A percentile compares a stretch with the other conserved stretches of the same genome.
Conservation (phyloP, 2,329 filamentous ascomycete genomes). For the Verticillium longisporum region DNA sequence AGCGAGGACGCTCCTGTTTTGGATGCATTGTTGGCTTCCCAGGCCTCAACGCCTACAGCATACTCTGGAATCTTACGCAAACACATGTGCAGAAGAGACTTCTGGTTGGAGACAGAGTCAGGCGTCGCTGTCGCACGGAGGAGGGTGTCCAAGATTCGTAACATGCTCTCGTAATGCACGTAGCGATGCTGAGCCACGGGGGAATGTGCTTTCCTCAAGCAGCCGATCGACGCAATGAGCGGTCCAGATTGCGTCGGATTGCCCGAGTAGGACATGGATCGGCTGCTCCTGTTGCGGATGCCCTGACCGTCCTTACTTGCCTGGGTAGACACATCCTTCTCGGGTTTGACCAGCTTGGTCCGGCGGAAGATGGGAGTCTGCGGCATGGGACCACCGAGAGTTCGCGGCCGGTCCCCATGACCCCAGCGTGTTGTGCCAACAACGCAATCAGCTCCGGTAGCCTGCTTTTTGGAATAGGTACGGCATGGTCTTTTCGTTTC, state of each 20-base stretch:
- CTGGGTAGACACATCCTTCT: background rate
- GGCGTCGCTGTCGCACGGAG: conserved; percentile 17
- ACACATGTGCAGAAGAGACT: conserved; percentile 41
- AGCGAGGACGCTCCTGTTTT: conserved; percentile 26
- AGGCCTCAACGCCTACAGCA: conserved; percentile 35
- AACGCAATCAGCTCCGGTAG: background rate
- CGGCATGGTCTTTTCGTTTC: conserved; percentile 13
- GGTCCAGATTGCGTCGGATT: background rate
- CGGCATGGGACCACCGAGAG: background rate
- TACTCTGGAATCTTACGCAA: conserved; percentile 40
- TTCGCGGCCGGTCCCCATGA: background rate
- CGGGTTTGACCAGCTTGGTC: background rate
- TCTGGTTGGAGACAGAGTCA: conserved; percentile 5
- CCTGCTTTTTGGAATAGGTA: conserved; percentile 9
- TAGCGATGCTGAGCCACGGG: conserved; percentile 15
- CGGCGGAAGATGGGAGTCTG: background rate
- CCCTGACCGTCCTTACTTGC: background rate
- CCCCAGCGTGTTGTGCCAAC: background rate
- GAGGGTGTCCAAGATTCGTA: conserved; percentile 21
- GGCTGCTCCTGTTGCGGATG: background rate
- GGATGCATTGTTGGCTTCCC: conserved; percentile 30
- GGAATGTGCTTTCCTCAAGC: conserved; percentile 4
- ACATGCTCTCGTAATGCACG: conserved; percentile 24
- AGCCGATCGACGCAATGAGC: background rate
- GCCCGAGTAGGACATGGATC: too few relatives aligned